phyloP scores from a whole-genome alignment of 345 rosid species.

The Lumnitzera littorea region DNA sequence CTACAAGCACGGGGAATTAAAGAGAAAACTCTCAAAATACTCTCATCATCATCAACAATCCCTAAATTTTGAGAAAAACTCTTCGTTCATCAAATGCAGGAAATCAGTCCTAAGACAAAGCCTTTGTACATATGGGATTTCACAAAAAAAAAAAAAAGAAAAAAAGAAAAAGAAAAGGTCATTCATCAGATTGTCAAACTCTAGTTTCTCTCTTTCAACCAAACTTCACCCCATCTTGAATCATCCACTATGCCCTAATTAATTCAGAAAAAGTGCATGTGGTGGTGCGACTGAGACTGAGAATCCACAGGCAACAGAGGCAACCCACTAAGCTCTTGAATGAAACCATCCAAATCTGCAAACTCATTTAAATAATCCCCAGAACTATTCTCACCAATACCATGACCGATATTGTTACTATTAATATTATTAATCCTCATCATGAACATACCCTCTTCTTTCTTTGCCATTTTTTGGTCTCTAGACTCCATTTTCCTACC shows the following conservation, averaged over 20 bases:
- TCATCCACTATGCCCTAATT: neutral
- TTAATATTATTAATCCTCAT: constrained; percentile 2
- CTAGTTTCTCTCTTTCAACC: too few relatives aligned
- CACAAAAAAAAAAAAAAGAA: too few relatives aligned
- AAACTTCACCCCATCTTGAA: too few relatives aligned
- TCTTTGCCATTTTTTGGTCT: neutral
- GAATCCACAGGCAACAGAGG: constrained; percentile 8
- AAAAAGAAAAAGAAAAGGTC: too few relatives aligned
- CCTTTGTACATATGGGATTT: too few relatives aligned
- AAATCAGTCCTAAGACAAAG: too few relatives aligned
- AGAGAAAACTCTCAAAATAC: too few relatives aligned
- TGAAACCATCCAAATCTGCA: constrained; percentile 21
- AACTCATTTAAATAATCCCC: constrained; percentile 13
- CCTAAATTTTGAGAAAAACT: too few relatives aligned
- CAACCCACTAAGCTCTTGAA: constrained; percentile 11
- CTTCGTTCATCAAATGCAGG: too few relatives aligned
- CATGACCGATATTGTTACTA: neutral
- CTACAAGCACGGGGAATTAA: too few relatives aligned
- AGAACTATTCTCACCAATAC: neutral
- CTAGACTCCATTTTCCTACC: constrained; percentile 6
- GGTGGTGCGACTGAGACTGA: constrained; percentile 2
- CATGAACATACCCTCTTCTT: constrained; percentile 9
- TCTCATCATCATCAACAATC: too few relatives aligned
- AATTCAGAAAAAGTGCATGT: constrained; percentile 5
- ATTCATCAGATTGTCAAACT: too few relatives aligned